Base-by-base conservation (phyloP, 495 filamentous ascomycete genomes). In the Talaromyces adpressus region DNA sequence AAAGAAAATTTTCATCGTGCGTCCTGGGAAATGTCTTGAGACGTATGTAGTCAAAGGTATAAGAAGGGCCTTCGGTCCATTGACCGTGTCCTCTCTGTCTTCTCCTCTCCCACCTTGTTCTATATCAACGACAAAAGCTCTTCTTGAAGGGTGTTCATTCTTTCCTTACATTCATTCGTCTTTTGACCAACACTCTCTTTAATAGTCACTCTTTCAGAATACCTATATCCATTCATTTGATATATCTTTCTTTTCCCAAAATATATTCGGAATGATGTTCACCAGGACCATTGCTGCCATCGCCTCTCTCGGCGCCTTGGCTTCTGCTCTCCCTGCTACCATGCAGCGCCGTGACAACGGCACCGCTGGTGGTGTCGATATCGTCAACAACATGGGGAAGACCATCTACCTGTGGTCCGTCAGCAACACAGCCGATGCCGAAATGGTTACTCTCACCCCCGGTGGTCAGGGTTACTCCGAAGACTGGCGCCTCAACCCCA, bases 361-460 rank as follows among this genome's bases (percentile, higher is more conserved):
- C 73, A 53, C 62, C 29, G 52, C 23, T 27, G 41, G 54, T 16
- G 70, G 72, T 47, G 66, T 77, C 64, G 64, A 67, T 30, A 73
- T 77, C 64, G 63, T 73, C 63, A 79, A 77, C 71, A 75, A 77
- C 73, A 61, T 79, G 67, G 69, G 62, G 49, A 54, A 62, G 32
- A 63, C 67, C 61, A 66, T 80, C 65, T 80, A 80, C 75, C 67
- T 76, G 61, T 80, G 78, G 77, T 77, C 72, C 62, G 77, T 75
- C 29, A 66, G 75, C 53, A 54, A 72, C 65, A 68, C 70, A 39
- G 62, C 34, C 4, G 65, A 70, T 45, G 71, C 74, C 56, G 29
- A 64, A 59, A 79, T 79, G 78, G 57, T 76, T 47, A 79, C 77
- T 22, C 45, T 62, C 57, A 66, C 63, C 64, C 16, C 53, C 22